phyloP scores from a whole-genome alignment of 2,329 filamentous ascomycete genomes.

The Blastomyces parvus region DNA sequence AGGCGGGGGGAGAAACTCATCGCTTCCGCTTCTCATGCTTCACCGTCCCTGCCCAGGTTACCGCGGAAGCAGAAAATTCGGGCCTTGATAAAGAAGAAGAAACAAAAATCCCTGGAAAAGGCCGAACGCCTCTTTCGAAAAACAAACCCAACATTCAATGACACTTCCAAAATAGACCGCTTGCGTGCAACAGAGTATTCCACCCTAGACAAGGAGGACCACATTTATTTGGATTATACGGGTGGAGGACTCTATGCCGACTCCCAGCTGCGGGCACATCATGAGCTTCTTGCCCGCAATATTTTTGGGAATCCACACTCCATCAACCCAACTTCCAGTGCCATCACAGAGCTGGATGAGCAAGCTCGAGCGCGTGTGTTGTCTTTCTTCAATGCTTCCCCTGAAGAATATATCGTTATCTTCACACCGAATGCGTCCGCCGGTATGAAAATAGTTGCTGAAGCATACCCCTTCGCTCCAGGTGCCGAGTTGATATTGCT shows the following conservation, averaged over 20 bases:
- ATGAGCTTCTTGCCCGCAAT: conserved; percentile 26
- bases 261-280: conserved; percentile 12
- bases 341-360: conserved; percentile 50
- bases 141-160: conserved; percentile 7
- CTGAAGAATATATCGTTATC: conserved; percentile 51
- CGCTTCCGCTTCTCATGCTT: not conserved
- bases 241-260: conserved; percentile 12
- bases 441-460: conserved; percentile 51
- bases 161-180: conserved; percentile 9
- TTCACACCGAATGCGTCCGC: conserved; percentile 55
- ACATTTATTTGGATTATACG: conserved; percentile 14
- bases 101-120: conserved; percentile 7
- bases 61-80: not conserved
- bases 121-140: conserved; percentile 11
- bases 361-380: conserved; percentile 46
- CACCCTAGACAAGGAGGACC: conserved; percentile 10
- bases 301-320: conserved; percentile 64
- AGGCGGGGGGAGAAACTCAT: not conserved
- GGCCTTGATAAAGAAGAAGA: not conserved
- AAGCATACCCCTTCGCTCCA: conserved; percentile 11
- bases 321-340: conserved; percentile 49
- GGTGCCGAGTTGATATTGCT: conserved; percentile 47
- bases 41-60: not conserved
- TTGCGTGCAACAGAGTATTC: conserved; percentile 12
- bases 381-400: conserved; percentile 49